Conservation (phyloP, 345 rosid genomes). For the Eucalyptus pauciflora region DNA sequence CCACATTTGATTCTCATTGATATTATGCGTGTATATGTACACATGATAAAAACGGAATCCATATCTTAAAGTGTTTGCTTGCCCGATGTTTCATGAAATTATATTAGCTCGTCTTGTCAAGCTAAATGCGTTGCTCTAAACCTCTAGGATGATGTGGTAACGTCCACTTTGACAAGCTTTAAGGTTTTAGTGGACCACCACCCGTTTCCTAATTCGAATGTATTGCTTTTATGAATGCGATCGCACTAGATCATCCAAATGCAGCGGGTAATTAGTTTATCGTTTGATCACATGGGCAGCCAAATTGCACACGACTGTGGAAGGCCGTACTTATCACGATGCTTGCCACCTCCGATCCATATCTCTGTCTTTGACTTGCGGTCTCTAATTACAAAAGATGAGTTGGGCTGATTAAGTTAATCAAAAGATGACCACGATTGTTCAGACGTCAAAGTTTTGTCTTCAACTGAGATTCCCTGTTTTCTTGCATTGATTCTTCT, state of each 20-base stretch:
- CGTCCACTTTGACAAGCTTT: not conserved
- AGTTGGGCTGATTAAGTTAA: not conserved
- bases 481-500: not conserved
- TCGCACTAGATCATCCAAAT: not conserved
- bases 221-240: not conserved
- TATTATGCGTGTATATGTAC: not conserved
- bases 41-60: accelerated
- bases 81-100: not conserved
- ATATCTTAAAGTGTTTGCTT: not conserved
- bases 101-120: not conserved
- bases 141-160: not conserved
- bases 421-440: not conserved
- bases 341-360: not conserved
- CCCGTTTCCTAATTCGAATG: not conserved
- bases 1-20: not conserved
- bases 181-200: not conserved
- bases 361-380: not conserved
- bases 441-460: not conserved
- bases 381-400: not conserved
- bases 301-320: not conserved
- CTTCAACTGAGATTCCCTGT: not conserved
- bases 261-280: not conserved
- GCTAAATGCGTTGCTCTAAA: not conserved
- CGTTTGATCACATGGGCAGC: not conserved
- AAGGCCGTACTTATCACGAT: not conserved